Evolutionary conservation across 2,329 filamentous ascomycete species (phyloP), one percentile per base, ranked within the genome.

Genomic region (Aspergillus pseudoviridinutans): DNA sequence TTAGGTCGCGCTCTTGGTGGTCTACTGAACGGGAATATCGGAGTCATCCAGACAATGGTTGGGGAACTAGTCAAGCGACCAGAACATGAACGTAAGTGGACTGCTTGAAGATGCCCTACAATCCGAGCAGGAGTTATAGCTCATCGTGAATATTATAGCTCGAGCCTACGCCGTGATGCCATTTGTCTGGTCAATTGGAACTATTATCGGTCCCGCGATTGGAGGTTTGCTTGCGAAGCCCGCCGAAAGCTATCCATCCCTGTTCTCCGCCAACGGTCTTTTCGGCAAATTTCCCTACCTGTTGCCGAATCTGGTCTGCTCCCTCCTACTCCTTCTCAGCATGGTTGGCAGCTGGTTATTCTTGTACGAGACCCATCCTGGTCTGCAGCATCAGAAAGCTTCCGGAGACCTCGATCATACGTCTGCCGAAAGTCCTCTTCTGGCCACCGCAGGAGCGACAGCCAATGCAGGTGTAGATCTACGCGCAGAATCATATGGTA

Each of bases 101-200:
- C 5, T 29, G 4, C 49, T 57, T 12, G 5, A 4, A 29, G 22
- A 14, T 49, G 3, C 41, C n/a, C 22, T 41, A 9, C 20, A 3
- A n/a, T 32, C 38, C 14, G 5, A 17, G 8, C 29, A 1, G 35
- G 32, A 24, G 8, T 27, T 56, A 14, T 59, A 59, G 57, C 60
- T 65, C 49, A 59, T 46, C n/a, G 14, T 20, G 50, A 44, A 53
- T 35, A 4, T 25, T 53, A 60, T 66, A 91, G 89, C 91, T 58
- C 86, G 88, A 60, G 92, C 92, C 28, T 96, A 92, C 72, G 87
- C 91, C 2, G 85, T 96, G 49, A 96, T 97, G 91, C 92, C 92
- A 0, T 96, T 96, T 69, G 89, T 96, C 7, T 97, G 92, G 92
- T 88, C 84, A 50, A 87, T 96, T 53, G 92, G 92, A 25, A 95